Conservation (phyloP, 768 basidiomycete species). For the Crucibulum laeve region DNA sequence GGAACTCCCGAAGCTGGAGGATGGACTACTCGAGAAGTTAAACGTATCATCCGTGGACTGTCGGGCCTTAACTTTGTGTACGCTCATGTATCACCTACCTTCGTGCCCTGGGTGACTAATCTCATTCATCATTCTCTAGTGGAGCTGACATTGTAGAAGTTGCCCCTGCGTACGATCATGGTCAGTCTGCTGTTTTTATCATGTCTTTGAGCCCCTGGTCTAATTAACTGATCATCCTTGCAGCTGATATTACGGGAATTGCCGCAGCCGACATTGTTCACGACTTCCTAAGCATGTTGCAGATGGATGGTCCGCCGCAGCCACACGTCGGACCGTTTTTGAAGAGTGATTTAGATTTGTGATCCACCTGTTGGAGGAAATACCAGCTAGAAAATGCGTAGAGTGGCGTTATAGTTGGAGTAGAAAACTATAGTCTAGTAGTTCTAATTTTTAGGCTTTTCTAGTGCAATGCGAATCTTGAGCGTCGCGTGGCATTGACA, state of each 20-base stretch:
- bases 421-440: too few relatives aligned
- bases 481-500: too few relatives aligned
- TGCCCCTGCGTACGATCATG: not conserved
- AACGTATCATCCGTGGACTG: slow-evolving; percentile 58
- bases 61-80: slow-evolving; percentile 59
- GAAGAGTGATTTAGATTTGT: not conserved
- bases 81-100: slow-evolving; percentile 8
- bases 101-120: not conserved
- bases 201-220: not conserved
- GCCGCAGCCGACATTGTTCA: slow-evolving; percentile 50
- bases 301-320: slow-evolving; percentile 2
- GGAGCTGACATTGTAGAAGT: slow-evolving; percentile 2
- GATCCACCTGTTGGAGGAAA: too few relatives aligned
- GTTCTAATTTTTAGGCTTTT: too few relatives aligned
- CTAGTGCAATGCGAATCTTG: too few relatives aligned
- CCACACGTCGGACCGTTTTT: slow-evolving; percentile 1
- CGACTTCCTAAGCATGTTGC: slow-evolving; percentile 17
- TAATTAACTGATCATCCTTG: slow-evolving; percentile 15
- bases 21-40: slow-evolving; percentile 62
- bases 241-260: slow-evolving; percentile 60
- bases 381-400: too few relatives aligned
- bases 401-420: too few relatives aligned
- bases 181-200: not conserved
- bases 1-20: slow-evolving; percentile 66
- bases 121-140: not conserved